phyloP scores from a whole-genome alignment of 148 eudicot genomes.

The Euryodendron excelsum region DNA sequence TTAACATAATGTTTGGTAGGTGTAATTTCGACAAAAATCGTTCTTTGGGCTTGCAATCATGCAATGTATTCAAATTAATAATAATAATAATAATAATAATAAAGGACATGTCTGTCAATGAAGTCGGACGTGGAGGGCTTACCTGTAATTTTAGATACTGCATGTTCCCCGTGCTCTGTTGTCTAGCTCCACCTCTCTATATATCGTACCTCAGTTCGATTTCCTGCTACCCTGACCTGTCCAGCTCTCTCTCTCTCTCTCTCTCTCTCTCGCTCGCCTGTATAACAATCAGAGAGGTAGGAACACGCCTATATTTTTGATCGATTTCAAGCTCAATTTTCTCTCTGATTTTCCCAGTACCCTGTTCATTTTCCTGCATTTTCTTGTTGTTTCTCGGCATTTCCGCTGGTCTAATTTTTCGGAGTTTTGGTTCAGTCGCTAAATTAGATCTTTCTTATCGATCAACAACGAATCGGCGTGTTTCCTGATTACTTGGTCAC shows the following conservation, averaged over 20 bases:
- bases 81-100: too few species aligned
- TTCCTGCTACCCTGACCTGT: background rate
- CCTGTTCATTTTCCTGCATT: constrained; percentile 5
- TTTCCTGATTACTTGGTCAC: background rate
- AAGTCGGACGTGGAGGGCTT: too few species aligned
- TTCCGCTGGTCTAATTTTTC: background rate
- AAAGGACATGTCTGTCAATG: too few species aligned
- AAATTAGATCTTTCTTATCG: background rate
- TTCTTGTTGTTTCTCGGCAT: constrained; percentile 10
- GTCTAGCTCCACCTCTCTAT: too few species aligned
- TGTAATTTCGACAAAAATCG: too few species aligned
- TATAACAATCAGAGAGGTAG: constrained; percentile 5
- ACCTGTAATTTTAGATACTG: too few species aligned
- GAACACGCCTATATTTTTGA: too few species aligned
- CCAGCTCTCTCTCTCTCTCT: background rate
- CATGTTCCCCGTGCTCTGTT: too few species aligned
- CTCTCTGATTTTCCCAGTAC: background rate
- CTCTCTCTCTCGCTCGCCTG: background rate
- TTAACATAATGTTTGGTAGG: too few species aligned
- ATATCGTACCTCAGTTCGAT: too few species aligned
- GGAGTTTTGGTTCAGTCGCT: background rate
- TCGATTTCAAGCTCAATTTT: background rate
- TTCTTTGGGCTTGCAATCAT: too few species aligned
- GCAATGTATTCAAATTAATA: too few species aligned
- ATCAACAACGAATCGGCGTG: background rate